Evolutionary conservation across 2,329 filamentous ascomycete species (phyloP), one percentile per base, ranked within the genome.

Genomic region (Paraconiothyrium brasiliense): DNA sequence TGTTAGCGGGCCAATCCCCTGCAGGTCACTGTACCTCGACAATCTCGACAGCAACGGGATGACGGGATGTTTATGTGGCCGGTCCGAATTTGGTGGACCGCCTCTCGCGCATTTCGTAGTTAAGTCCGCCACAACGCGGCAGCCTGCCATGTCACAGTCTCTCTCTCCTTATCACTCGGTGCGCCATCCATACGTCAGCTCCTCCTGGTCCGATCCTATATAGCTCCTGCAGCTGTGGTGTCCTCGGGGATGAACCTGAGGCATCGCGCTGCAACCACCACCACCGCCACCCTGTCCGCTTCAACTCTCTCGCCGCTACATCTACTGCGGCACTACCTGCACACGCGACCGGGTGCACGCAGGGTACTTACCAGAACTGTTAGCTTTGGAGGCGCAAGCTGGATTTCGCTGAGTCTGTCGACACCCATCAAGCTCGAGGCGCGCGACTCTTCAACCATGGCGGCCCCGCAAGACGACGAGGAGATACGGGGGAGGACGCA

Each of bases 251-350:
- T 52, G 51, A 27, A 47, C 60, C 60, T 62, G 56, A 51, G 56
- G 37, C 46, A 52, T 64, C 60, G 60, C 47, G 63, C 67, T 67
- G 64, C 64, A 57, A 48, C 54, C 32, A 22, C 44, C 51, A 10
- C 60, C 57, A 64, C 60, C 68, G 69, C 73, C 75, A 79, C 72
- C 57, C 76, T 82, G 78, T 67, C 69, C 66, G 65, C 67, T 65
- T 61, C 71, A 59, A 60, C 67, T 34, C 66, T 61, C 37, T 67
- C 76, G 59, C 73, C 75, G 69, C 71, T 77, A 68, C 75, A 71
- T 61, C 67, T 74, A 74, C 73, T 78, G 67, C 73, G 75, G 67
- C 66, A 64, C 27, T 71, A 70, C 54, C 34, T 74, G 30, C 62
- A 56, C 34, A 54, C 67, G 10, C 67, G 70, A 57, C 67, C 69